Evolutionary conservation across 2,329 filamentous ascomycete species (phyloP).

Genomic region (Colletotrichum sublineola): DNA sequence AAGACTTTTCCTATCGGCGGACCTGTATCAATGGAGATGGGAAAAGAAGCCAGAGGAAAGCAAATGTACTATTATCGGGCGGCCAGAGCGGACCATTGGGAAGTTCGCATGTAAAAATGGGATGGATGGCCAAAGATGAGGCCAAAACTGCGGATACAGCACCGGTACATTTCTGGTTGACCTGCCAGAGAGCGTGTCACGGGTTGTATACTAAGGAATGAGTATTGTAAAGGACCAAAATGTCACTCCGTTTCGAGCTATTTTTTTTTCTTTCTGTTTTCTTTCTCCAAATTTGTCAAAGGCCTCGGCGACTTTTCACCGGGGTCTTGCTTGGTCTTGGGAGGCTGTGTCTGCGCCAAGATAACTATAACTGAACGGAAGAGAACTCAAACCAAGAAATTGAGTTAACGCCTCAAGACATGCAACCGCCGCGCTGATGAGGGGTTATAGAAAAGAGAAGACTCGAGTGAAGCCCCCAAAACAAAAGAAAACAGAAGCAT

Average conservation of each 20-base stretch:
- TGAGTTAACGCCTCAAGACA: conserved; percentile 20
- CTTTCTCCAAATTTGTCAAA: neutral
- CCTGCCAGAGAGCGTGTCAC: neutral
- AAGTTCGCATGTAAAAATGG: conserved; percentile 4
- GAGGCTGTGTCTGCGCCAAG: neutral
- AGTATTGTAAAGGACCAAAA: conserved; percentile 15
- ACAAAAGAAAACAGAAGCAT: neutral
- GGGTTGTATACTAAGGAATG: conserved; percentile 29
- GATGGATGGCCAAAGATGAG: neutral
- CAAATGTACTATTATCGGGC: conserved; percentile 8
- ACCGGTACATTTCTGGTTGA: neutral
- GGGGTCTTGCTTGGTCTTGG: neutral
- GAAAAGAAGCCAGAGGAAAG: neutral
- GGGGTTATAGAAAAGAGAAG: conserved; percentile 3
- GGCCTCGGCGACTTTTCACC: neutral
- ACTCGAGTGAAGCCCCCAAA: neutral
- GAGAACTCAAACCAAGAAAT: neutral
- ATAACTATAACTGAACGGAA: neutral
- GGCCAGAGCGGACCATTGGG: neutral
- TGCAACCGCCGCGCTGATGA: conserved; percentile 29
- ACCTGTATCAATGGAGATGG: neutral
- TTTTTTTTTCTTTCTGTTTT: neutral
- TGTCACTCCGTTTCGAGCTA: conserved; percentile 25
- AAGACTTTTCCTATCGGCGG: neutral
- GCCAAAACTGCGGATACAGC: neutral